phyloP scores from a whole-genome alignment of 441 rosid genomes.

The Adansonia rubrostipa region DNA sequence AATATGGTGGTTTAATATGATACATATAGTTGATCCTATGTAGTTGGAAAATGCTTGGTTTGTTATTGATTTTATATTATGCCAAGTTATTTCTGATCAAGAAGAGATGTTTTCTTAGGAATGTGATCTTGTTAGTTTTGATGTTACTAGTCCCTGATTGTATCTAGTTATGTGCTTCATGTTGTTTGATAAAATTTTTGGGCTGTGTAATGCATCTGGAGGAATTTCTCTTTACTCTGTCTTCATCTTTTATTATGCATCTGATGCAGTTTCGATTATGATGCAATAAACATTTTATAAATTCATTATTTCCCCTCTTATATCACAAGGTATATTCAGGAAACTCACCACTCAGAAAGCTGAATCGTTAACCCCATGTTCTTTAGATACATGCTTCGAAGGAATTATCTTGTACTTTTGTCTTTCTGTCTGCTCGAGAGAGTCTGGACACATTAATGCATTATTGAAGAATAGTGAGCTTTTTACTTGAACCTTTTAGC shows the following conservation, averaged over 20 bases:
- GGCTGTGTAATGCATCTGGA: neutral
- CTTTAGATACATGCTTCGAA: neutral
- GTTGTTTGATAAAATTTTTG: neutral
- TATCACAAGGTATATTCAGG: neutral
- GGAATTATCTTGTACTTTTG: constrained; percentile 1
- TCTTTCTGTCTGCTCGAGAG: neutral
- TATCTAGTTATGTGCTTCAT: neutral
- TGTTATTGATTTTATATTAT: neutral
- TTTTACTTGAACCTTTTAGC: neutral
- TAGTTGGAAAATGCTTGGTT: neutral
- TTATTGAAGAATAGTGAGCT: neutral
- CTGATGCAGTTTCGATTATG: neutral
- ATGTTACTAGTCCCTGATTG: neutral
- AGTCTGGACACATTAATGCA: neutral
- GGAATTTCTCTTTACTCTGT: neutral
- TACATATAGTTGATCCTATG: neutral
- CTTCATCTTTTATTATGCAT: neutral
- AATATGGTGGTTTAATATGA: neutral
- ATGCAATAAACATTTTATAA: neutral
- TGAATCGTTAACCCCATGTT: neutral
- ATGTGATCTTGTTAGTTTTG: no score
- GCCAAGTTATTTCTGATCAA: neutral
- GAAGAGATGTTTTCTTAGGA: neutral
- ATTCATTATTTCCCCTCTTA: neutral
- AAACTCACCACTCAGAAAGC: neutral